A percentile compares a stretch with the other conserved stretches of the same genome.
Evolutionary conservation across 2,329 filamentous ascomycete genomes (phyloP).

Genomic region (Talaromyces atroroseus): DNA sequence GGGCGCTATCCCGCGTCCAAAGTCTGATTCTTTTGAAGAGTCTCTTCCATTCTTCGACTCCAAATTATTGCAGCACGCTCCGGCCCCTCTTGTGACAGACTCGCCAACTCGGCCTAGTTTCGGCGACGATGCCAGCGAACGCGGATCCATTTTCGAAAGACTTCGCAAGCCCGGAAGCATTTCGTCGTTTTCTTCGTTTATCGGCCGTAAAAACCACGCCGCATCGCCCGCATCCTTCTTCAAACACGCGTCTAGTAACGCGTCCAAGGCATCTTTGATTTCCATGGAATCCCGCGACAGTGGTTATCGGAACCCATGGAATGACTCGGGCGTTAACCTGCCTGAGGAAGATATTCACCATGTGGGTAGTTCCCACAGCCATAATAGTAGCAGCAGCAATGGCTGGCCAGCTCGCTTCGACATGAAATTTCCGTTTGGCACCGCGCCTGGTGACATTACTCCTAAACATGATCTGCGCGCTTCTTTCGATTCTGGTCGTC

Average conservation of each 20-base stretch:
- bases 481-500: constrained; percentile 85
- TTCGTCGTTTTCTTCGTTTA: constrained; percentile 90
- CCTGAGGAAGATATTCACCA: constrained; percentile 69
- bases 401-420: constrained; percentile 51
- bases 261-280: constrained; percentile 90
- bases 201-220: constrained; percentile 91
- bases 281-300: constrained; percentile 94
- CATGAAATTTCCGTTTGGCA: constrained; percentile 62
- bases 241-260: constrained; percentile 82
- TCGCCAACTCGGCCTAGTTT: constrained; percentile 84
- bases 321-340: constrained; percentile 93
- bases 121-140: constrained; percentile 72
- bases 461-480: constrained; percentile 77
- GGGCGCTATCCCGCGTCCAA: constrained; percentile 93
- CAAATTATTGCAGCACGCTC: constrained; percentile 89
- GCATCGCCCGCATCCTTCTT: constrained; percentile 84
- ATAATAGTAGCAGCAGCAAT: constrained; percentile 58
- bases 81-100: constrained; percentile 72
- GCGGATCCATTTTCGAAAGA: constrained; percentile 80
- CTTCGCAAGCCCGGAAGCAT: constrained; percentile 93
- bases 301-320: constrained; percentile 95
- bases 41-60: constrained; percentile 95
- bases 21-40: constrained; percentile 97
- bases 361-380: constrained; percentile 52
- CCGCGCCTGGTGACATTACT: constrained; percentile 68